phyloP scores from a whole-genome alignment of 164 flowering plant species.

The Umbilicus rupestris region DNA sequence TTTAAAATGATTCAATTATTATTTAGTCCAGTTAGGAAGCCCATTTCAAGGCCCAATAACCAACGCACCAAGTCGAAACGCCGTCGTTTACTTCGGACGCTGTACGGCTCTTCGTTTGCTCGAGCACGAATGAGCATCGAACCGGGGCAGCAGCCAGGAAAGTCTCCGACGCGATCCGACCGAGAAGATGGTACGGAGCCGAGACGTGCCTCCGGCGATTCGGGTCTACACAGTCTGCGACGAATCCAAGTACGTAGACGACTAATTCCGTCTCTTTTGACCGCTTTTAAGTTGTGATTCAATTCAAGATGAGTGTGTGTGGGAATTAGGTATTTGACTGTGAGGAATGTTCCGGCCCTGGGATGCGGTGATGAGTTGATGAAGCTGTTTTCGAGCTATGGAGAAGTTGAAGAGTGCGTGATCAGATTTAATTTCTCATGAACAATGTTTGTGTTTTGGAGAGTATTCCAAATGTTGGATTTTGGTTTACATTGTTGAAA shows the following conservation, averaged over 20 bases:
- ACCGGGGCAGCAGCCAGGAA: too few relatives aligned
- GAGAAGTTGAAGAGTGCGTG: slow-evolving; percentile 58
- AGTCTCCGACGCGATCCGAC: neutral
- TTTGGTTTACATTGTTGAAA: too few relatives aligned
- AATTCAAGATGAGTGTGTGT: neutral
- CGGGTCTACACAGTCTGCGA: too few relatives aligned
- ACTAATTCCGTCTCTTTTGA: too few relatives aligned
- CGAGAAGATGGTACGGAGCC: slow-evolving; percentile 40
- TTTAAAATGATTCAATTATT: too few relatives aligned
- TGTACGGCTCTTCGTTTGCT: neutral
- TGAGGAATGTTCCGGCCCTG: slow-evolving; percentile 74
- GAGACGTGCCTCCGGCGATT: slow-evolving; percentile 62
- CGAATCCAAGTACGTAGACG: slow-evolving; percentile 60
- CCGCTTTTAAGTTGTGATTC: neutral
- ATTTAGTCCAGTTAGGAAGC: too few relatives aligned
- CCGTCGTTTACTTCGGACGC: too few relatives aligned
- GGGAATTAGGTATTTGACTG: slow-evolving; percentile 56
- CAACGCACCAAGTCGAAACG: neutral
- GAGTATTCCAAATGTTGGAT: too few relatives aligned
- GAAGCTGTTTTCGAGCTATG: neutral
- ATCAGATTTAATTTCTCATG: too few relatives aligned
- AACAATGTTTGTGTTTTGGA: too few relatives aligned
- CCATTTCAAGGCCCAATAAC: neutral
- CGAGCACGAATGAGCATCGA: too few relatives aligned
- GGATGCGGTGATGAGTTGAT: slow-evolving; percentile 20